Conservation (phyloP, 1,284 basidiomycete genomes). For the Rhizoctonia solani region DNA sequence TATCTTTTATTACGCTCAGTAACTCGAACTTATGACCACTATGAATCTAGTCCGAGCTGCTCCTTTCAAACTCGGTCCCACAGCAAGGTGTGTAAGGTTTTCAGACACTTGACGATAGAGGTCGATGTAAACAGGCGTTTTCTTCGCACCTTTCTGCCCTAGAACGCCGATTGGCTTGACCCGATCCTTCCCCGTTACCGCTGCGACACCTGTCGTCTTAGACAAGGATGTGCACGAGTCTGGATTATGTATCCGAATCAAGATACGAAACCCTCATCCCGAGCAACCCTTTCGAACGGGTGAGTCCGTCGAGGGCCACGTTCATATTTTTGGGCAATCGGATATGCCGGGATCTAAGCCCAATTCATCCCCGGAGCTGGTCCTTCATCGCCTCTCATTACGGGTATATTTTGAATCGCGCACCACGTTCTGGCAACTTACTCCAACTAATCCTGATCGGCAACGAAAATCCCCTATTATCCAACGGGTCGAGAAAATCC, state of each 20-base stretch:
- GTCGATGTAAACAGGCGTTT: background rate
- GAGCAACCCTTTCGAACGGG: background rate
- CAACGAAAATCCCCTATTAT: conserved; percentile 2
- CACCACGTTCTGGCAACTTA: background rate
- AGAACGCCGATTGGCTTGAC: background rate
- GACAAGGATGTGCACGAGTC: background rate
- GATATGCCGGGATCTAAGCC: background rate
- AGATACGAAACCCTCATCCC: background rate
- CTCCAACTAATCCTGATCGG: conserved; percentile 5
- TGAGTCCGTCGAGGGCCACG: background rate
- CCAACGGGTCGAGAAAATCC: background rate
- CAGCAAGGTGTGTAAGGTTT: background rate
- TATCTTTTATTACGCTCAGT: background rate
- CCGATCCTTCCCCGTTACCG: background rate
- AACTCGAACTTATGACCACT: background rate
- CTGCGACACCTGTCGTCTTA: conserved; percentile 1
- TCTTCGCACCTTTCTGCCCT: background rate
- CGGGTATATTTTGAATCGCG: conserved; percentile 4
- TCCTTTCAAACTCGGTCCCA: background rate
- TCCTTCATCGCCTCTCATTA: background rate
- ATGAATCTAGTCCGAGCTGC: conserved; percentile 3
- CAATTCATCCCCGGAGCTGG: background rate
- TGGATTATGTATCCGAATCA: background rate
- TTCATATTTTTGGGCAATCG: background rate
- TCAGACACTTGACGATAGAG: no score